phyloP scores from a whole-genome alignment of 2,329 filamentous ascomycete species.

The Verticillium albo-atrum region DNA sequence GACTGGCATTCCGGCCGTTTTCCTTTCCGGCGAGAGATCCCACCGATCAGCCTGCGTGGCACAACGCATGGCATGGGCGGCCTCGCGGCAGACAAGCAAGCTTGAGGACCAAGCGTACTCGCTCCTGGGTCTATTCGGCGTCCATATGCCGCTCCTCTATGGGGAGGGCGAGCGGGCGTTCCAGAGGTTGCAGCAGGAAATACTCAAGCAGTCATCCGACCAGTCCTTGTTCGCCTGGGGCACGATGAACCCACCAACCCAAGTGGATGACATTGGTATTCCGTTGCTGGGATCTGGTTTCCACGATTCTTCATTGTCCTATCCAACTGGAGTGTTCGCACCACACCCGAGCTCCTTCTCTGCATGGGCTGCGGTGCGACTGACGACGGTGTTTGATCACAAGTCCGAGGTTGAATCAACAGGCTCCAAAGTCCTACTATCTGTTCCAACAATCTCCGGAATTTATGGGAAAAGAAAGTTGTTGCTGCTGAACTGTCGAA shows the following conservation, averaged over 20 bases:
- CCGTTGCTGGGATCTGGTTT: no score
- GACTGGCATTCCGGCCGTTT: neutral
- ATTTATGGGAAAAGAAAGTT: no score
- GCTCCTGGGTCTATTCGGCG: constrained; percentile 24
- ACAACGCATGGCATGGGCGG: constrained; percentile 25
- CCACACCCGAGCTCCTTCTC: no score
- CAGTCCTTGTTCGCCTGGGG: constrained; percentile 19
- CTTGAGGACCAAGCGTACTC: constrained; percentile 24
- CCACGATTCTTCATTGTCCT: no score
- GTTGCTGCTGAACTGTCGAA: no score
- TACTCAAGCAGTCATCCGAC: constrained; percentile 14
- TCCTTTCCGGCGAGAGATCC: neutral
- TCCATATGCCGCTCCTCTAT: constrained; percentile 26
- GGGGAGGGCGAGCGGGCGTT: constrained; percentile 19
- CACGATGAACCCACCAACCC: neutral
- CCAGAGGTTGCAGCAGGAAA: constrained; percentile 16
- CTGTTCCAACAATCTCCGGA: no score
- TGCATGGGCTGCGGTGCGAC: no score
- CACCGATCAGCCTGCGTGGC: constrained; percentile 9
- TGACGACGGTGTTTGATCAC: no score
- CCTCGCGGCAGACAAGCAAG: constrained; percentile 16
- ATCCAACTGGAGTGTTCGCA: no score
- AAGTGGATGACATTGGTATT: no score
- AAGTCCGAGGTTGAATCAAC: no score
- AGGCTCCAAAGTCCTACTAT: no score